Evolutionary conservation across 176 grass and related monocot genomes (phyloP).

Genomic region (maize (Zea mays)): Zm-B73-REFERENCE-NAM-5.0 NC_050101.1:174651001-174651500

Average conservation of each 20-base stretch:
- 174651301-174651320: not conserved
- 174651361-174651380: too few species aligned
- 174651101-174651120: not conserved
- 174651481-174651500: constrained; percentile 3
- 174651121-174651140: not conserved
- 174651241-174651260: too few species aligned
- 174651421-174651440: not conserved
- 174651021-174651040: not conserved
- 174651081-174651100: constrained; percentile 5
- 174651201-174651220: not conserved
- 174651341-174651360: not conserved
- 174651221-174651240: too few species aligned
- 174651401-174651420: constrained; percentile 25
- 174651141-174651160: not conserved
- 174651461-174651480: constrained; percentile 45
- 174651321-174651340: not conserved
- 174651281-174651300: not conserved
- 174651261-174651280: too few species aligned
- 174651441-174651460: not conserved
- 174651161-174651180: not conserved
- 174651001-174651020: constrained; percentile 31
- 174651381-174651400: fast-evolving
- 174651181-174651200: not conserved
- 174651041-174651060: not conserved
- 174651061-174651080: constrained; percentile 34